Conservation (phyloP, 768 basidiomycete species). For the Neoboletus magnificus region DNA sequence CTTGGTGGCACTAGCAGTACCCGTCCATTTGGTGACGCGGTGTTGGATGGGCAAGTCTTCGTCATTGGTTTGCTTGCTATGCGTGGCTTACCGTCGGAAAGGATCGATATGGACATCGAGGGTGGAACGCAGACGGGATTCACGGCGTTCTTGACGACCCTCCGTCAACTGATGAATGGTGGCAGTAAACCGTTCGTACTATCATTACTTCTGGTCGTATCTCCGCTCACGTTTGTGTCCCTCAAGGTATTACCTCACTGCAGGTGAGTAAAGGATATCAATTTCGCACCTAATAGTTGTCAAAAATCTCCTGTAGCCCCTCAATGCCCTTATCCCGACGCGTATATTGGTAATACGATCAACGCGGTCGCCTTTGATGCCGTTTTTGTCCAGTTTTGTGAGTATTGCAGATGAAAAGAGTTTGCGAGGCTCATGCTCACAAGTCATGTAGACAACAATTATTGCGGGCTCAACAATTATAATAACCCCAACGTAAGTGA, state of each 20-base stretch:
- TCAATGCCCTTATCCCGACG: conserved; percentile 50
- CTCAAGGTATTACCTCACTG: conserved; percentile 43
- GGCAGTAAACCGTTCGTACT: conserved; percentile 25
- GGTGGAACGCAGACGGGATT: conserved; percentile 36
- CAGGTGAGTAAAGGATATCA: conserved; percentile 18
- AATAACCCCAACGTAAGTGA: conserved; percentile 40
- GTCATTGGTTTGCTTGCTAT: not conserved
- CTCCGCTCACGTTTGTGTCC: conserved; percentile 1
- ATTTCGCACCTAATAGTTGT: not conserved
- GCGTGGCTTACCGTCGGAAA: conserved; percentile 5
- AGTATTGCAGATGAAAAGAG: not conserved
- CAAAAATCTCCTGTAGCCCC: conserved; percentile 23
- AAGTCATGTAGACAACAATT: conserved; percentile 42
- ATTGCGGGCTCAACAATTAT: conserved; percentile 42
- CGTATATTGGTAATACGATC: conserved; percentile 40
- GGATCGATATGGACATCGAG: conserved; percentile 49
- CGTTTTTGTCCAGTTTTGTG: conserved; percentile 50
- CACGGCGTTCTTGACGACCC: conserved; percentile 30
- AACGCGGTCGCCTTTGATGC: conserved; percentile 46
- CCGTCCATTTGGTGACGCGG: conserved; percentile 68
- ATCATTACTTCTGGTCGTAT: not conserved
- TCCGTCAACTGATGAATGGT: conserved; percentile 29
- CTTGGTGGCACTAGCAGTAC: conserved; percentile 61
- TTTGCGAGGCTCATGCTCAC: not conserved
- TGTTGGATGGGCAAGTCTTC: conserved; percentile 61